Percentiles rank a stretch among this genome's conserved stretches.
Conservation (phyloP, 805 yeast genomes). For the Cyberlindnera xylosilytica region DNA sequence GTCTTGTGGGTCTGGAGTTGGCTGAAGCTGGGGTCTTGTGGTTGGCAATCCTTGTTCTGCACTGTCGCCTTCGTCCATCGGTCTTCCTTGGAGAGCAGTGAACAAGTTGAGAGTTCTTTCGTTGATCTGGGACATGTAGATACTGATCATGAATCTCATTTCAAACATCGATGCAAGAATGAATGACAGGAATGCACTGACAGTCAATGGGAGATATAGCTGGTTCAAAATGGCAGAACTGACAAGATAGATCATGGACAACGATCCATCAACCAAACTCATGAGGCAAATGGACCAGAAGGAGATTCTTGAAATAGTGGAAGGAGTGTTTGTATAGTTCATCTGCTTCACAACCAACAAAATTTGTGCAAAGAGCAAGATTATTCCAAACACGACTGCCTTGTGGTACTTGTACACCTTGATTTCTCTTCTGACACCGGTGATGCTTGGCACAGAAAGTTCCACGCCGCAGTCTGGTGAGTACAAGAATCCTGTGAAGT, state of each 20-base stretch:
- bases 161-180: constrained; percentile 73
- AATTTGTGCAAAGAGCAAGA: constrained; percentile 28
- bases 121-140: constrained; percentile 67
- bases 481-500: constrained; percentile 59
- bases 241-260: constrained; percentile 60
- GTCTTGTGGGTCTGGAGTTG: constrained; percentile 32
- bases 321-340: constrained; percentile 71
- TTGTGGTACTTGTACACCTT: constrained; percentile 24
- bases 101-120: constrained; percentile 66
- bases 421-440: constrained; percentile 61
- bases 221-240: constrained; percentile 52
- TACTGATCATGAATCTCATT: constrained; percentile 65
- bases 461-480: constrained; percentile 87
- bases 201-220: constrained; percentile 63
- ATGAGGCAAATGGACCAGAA: constrained; percentile 64
- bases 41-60: constrained; percentile 14
- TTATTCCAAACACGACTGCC: constrained; percentile 17
- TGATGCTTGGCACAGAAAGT: constrained; percentile 35
- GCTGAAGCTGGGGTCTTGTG: constrained; percentile 20
- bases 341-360: constrained; percentile 53
- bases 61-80: constrained; percentile 33
- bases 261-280: constrained; percentile 64
- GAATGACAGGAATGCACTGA: constrained; percentile 67
- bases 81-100: constrained; percentile 62
- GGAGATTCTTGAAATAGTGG: constrained; percentile 71